A percentile compares a stretch with the other conserved stretches of the same genome.
Evolutionary conservation across 441 rosid genomes (phyloP).

Genomic region (Sinapis alba): DNA sequence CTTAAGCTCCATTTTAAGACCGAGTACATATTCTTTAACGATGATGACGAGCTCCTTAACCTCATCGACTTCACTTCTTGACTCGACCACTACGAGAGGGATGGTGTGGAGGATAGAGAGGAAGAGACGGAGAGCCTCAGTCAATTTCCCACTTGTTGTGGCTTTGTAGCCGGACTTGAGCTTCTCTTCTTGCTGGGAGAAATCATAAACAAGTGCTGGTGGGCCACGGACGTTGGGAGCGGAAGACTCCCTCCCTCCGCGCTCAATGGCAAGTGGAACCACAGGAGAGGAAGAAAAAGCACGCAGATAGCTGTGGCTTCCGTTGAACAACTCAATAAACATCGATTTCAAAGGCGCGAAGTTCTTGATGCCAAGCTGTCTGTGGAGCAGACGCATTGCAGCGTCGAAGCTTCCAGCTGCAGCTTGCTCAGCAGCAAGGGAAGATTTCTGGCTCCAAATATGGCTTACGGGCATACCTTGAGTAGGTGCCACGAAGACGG

Average conservation of each 20-base stretch:
- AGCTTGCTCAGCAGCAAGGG: slow-evolving; percentile 87
- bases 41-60: slow-evolving; percentile 73
- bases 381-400: slow-evolving; percentile 78
- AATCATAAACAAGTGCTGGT: slow-evolving; percentile 70
- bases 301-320: slow-evolving; percentile 74
- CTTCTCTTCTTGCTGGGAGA: slow-evolving; percentile 84
- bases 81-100: slow-evolving; percentile 80
- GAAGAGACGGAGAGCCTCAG: slow-evolving; percentile 72
- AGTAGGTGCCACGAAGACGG: slow-evolving; percentile 71
- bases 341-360: slow-evolving; percentile 64
- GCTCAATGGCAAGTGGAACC: slow-evolving; percentile 71
- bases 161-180: slow-evolving; percentile 82
- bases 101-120: slow-evolving; percentile 76
- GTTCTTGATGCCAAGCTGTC: slow-evolving; percentile 85
- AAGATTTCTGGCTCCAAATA: slow-evolving; percentile 81
- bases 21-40: slow-evolving; percentile 80
- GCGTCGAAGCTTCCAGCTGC: slow-evolving; percentile 92
- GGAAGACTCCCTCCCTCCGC: slow-evolving; percentile 77
- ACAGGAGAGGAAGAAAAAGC: slow-evolving; percentile 75
- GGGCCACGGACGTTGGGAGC: slow-evolving; percentile 77
- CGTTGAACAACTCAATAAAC: slow-evolving; percentile 74
- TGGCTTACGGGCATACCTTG: slow-evolving; percentile 86
- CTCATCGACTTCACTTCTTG: slow-evolving; percentile 95
- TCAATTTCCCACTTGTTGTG: slow-evolving; percentile 71
- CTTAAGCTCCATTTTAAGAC: slow-evolving; percentile 75